A percentile compares a stretch with the other conserved stretches of the same genome.
These are phyloP conservation scores for Leishmania arabica DNA, from an alignment of 208 protist genomes.

Conservation along the genomic window DNA sequence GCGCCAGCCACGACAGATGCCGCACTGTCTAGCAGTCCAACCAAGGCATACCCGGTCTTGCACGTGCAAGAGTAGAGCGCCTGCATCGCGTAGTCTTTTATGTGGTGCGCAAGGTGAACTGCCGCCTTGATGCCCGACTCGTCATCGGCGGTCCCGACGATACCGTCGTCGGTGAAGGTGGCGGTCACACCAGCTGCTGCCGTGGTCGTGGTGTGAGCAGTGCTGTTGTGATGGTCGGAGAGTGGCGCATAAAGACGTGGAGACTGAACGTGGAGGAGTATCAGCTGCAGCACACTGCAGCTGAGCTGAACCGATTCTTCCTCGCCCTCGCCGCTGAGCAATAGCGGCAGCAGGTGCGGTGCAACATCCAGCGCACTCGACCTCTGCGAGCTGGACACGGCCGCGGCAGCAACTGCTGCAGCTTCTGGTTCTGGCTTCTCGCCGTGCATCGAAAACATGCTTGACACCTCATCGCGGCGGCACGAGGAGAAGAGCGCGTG, in stretches of 20 bases:
- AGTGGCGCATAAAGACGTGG: neutral
- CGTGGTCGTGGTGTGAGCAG: neutral
- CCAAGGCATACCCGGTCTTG: slow-evolving; percentile 16
- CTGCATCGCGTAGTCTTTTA: slow-evolving; percentile 53
- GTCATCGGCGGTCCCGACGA: slow-evolving; percentile 1
- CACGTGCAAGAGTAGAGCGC: slow-evolving; percentile 23
- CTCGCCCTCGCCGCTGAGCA: slow-evolving; percentile 38
- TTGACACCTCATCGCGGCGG: neutral
- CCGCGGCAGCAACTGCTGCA: neutral
- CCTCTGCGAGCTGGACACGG: neutral
- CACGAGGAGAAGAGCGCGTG: neutral
- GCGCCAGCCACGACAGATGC: slow-evolving; percentile 10
- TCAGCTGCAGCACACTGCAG: slow-evolving; percentile 29
- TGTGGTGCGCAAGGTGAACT: slow-evolving; percentile 13
- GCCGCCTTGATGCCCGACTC: slow-evolving; percentile 3
- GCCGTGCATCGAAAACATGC: neutral
- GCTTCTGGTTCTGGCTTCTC: neutral
- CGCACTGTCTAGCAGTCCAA: slow-evolving; percentile 26
- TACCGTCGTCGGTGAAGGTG: neutral
- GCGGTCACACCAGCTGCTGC: neutral
- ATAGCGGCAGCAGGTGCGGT: slow-evolving; percentile 28
- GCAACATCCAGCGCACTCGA: slow-evolving; percentile 9
- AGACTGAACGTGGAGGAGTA: slow-evolving; percentile 7
- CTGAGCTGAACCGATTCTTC: slow-evolving; percentile 35
- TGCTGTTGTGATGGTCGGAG: neutral